These are phyloP conservation scores for Penicillium sp. DNA, from an alignment of 2,329 filamentous ascomycete genomes.

Conservation along the genomic window DNA sequence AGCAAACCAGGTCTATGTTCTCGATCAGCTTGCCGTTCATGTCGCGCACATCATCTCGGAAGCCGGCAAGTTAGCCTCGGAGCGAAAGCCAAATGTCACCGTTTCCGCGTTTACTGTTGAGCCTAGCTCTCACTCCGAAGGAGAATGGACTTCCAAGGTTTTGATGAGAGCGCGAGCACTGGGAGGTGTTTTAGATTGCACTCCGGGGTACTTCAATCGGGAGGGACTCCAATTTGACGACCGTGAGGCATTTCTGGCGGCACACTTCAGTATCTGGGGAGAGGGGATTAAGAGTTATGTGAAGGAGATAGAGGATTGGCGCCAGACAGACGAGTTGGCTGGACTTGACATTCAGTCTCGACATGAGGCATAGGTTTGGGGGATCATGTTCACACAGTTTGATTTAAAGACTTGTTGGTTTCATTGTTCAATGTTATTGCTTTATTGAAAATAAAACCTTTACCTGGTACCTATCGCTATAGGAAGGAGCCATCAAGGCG, in stretches of 20 bases:
- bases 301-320: constrained; percentile 21
- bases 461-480: neutral
- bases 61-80: constrained; percentile 22
- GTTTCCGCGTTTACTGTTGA: constrained; percentile 33
- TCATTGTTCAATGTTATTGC: neutral
- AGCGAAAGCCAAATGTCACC: neutral
- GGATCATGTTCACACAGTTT: neutral
- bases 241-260: constrained; percentile 31
- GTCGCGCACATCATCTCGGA: constrained; percentile 47
- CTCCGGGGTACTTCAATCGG: constrained; percentile 55
- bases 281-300: constrained; percentile 37
- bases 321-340: constrained; percentile 32
- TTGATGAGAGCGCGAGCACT: constrained; percentile 44
- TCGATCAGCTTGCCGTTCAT: constrained; percentile 44
- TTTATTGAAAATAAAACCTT: neutral
- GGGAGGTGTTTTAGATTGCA: constrained; percentile 49
- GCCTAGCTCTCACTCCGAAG: constrained; percentile 48
- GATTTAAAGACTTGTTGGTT: neutral
- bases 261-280: constrained; percentile 32
- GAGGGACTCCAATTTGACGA: constrained; percentile 40
- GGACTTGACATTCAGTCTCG: constrained; percentile 13
- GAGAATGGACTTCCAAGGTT: constrained; percentile 48
- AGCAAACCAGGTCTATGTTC: constrained; percentile 41
- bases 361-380: neutral
- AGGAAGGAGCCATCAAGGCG: neutral